These are phyloP conservation scores for Candida cerambycidarum DNA, from an alignment of 805 yeast genomes.

Conservation along the genomic window DNA sequence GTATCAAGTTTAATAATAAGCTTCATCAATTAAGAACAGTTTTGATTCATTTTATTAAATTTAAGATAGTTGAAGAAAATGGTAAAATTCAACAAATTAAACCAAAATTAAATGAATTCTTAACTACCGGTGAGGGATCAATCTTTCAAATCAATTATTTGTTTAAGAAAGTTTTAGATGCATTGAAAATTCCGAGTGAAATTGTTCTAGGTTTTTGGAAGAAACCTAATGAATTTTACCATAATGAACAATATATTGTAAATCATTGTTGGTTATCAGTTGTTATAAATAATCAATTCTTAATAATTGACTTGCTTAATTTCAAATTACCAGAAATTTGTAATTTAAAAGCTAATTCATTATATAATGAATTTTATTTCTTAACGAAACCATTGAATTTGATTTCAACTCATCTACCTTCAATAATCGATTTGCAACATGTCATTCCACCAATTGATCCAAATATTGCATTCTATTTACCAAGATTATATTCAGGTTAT, in stretches of 20 bases:
- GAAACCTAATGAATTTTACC: conserved; percentile 63
- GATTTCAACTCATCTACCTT: conserved; percentile 85
- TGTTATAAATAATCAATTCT: conserved; percentile 70
- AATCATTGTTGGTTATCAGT: conserved; percentile 92
- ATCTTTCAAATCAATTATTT: conserved; percentile 75
- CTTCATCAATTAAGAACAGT: conserved; percentile 59
- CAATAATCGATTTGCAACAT: conserved; percentile 77
- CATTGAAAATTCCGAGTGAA: conserved; percentile 71
- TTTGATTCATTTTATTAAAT: conserved; percentile 67
- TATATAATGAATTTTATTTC: conserved; percentile 64
- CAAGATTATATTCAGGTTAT: conserved; percentile 83
- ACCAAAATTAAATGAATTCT: conserved; percentile 42
- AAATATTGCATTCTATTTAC: conserved; percentile 73
- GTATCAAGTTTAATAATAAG: conserved; percentile 39
- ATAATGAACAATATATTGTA: conserved; percentile 49
- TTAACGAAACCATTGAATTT: conserved; percentile 71
- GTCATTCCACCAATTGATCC: conserved; percentile 82
- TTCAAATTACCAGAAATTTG: conserved; percentile 33
- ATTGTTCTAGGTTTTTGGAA: conserved; percentile 82
- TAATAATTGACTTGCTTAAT: conserved; percentile 65
- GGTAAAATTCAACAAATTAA: conserved; percentile 36
- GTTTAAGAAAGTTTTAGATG: conserved; percentile 68
- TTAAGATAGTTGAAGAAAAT: conserved; percentile 45
- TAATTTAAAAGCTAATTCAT: conserved; percentile 25
- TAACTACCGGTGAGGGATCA: conserved; percentile 53